Conservation (phyloP, 306 rosid genomes). For the Citrullus amarus region DNA sequence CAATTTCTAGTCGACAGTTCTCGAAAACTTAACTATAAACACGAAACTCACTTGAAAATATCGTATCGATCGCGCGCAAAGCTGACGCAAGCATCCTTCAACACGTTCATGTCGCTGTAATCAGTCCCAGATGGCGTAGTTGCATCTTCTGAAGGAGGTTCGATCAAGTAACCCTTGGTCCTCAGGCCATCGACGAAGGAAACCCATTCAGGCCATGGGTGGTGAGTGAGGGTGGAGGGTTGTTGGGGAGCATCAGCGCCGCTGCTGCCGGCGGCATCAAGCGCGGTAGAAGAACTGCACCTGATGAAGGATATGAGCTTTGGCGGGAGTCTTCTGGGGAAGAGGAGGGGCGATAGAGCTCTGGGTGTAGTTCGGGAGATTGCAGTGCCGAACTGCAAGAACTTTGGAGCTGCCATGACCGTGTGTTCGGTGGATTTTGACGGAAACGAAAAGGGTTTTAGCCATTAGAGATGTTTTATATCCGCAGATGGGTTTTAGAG, state of each 20-base stretch:
- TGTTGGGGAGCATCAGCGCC: slow-evolving; percentile 12
- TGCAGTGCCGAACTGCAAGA: slow-evolving; percentile 35
- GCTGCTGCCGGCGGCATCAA: slow-evolving; percentile 12
- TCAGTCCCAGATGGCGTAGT: slow-evolving; percentile 7
- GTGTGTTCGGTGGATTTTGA: background rate
- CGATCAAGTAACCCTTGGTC: slow-evolving; percentile 49
- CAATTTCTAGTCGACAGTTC: background rate
- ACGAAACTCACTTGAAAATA: slow-evolving; percentile 39
- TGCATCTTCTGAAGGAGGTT: slow-evolving; percentile 15
- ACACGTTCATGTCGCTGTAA: slow-evolving; percentile 37
- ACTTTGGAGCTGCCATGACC: slow-evolving; percentile 44
- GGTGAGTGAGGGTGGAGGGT: slow-evolving; percentile 15
- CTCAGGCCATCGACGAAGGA: slow-evolving; percentile 65
- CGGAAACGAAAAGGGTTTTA: slow-evolving; percentile 1
- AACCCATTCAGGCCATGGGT: slow-evolving; percentile 97
- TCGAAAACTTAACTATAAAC: background rate
- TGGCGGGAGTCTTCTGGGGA: slow-evolving; percentile 20
- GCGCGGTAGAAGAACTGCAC: slow-evolving; percentile 18
- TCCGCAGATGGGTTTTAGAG: slow-evolving; percentile 3
- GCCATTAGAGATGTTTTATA: background rate
- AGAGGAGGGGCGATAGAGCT: slow-evolving; percentile 21
- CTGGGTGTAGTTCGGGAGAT: slow-evolving; percentile 22
- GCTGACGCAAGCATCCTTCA: slow-evolving; percentile 68
- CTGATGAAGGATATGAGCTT: slow-evolving; percentile 15
- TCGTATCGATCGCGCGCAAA: slow-evolving; percentile 87